phyloP scores from a whole-genome alignment of 305 asterid genomes.

The Andrographis paniculata region DNA sequence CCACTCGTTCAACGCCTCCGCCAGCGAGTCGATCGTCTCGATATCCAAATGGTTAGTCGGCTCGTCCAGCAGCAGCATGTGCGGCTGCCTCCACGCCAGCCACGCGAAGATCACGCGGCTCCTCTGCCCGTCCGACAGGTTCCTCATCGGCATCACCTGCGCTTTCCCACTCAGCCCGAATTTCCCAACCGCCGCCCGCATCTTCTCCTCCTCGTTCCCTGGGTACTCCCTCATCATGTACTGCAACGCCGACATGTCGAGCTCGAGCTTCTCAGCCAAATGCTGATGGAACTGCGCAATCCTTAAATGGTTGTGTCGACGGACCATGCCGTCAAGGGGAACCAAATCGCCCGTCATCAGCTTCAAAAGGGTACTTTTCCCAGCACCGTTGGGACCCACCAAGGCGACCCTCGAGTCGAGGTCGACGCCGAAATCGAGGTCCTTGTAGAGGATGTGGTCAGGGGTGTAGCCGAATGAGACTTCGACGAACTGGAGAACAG shows the following conservation, averaged over 20 bases:
- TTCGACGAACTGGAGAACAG: constrained; percentile 91
- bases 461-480: constrained; percentile 92
- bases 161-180: constrained; percentile 97
- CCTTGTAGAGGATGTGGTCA: constrained; percentile 86
- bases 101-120: constrained; percentile 94
- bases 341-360: constrained; percentile 93
- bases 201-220: constrained; percentile 88
- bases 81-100: constrained; percentile 91
- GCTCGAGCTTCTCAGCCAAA: constrained; percentile 80
- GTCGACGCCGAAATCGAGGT: constrained; percentile 91
- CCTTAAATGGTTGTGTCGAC: constrained; percentile 88
- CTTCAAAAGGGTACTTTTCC: constrained; percentile 92
- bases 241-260: constrained; percentile 69
- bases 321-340: constrained; percentile 93
- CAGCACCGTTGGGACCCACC: constrained; percentile 99
- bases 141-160: constrained; percentile 88
- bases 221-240: constrained; percentile 87
- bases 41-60: constrained; percentile 97
- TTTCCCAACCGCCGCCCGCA: constrained; percentile 81
- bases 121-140: constrained; percentile 85
- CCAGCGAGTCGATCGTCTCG: constrained; percentile 91
- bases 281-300: constrained; percentile 98
- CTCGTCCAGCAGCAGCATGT: constrained; percentile 83
- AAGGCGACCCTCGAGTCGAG: constrained; percentile 93
- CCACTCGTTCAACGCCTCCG: constrained; percentile 96